Evolutionary conservation across 352 stramenopile genomes (phyloP), one percentile per base, ranked within the genome.

Genomic region (Globisporangium solare): DNA sequence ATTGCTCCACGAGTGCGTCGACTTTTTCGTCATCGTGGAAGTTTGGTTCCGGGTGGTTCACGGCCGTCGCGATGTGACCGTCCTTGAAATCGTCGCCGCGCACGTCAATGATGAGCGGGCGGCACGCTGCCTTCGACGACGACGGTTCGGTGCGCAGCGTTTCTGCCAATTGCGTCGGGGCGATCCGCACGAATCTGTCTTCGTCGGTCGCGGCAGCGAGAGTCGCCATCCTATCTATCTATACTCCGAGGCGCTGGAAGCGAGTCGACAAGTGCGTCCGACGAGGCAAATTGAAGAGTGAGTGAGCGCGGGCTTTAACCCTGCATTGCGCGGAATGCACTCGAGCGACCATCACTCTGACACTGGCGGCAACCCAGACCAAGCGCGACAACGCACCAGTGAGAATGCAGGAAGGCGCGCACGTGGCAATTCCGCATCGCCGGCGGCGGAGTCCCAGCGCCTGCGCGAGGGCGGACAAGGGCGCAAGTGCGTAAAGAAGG

Each of bases 1-100:
- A 89, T 39, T 74, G 72, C 20, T 70, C 46, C 41, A 94, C 77
- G 24, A 94, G 65, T 37, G 73, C 75, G 53, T 94, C 82, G 37
- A 94, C 80, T 10, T 81, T 61, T 42, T 77, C 71, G 63, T 94
- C 77, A 57, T 94, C 80, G 59, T 85, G 74, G 57, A 94, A 89
- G 66, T 76, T 63, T 24, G 78, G 79, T 64, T 89, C 78, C 0
- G 82, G 79, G 39, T 91, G 66, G 63, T 92, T 92, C 51, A 90
- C 58, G 4, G 82, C 82, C 22, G 67, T 70, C 64, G 75, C 71
- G 48, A 92, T 92, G 63, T 89, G 82, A 32, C 79, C 82, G 22
- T 73, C 78, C 14, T 65, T 72, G 54, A 76, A 89, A 62, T 89
- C 76, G 32, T 77, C 71, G 55, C 81, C 79, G 21, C 82, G 82